Evolutionary conservation across 208 protist genomes (phyloP), one percentile per base, ranked within the genome.

Genomic region (Naegleria lovaniensis): DNA sequence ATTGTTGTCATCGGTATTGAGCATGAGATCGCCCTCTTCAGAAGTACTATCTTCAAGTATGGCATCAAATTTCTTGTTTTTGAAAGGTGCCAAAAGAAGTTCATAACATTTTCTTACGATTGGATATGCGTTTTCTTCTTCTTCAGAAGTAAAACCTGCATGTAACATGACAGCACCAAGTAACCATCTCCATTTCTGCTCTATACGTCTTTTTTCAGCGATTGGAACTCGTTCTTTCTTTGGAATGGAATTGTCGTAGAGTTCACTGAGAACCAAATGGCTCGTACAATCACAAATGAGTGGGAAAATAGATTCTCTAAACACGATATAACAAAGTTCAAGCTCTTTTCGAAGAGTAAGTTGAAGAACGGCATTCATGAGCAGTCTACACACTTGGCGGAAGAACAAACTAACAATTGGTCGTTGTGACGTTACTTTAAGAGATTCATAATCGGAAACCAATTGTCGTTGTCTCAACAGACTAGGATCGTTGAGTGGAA

Each of bases 171-270:
- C 43, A 1, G n/a, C 39, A 58, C 85, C 85, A 6, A 88, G 13
- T 58, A 88, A 58, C 85, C 85, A 88, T 88, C 85, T 88, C 85
- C 85, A 88, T 43, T 88, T 88, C n/a, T 48, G 41, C 36, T 88
- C 85, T 0, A 58, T 0, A 38, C 41, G 13, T 58, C 43, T 55
- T n/a, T 88, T 48, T 48, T 88, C 25, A 33, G 33, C 39, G 7
- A 58, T 25, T 22, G 41, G 39, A 58, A 58, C 55, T 33, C 43
- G 19, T n/a, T 79, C 25, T 79, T 79, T 79, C 29, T 79, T 79
- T 29, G 67, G 67, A 58, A 39, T 58, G 5, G 51, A 38, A 39
- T 0, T 11, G 6, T 39, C 33, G 38, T 88, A 88, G n/a, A 88
- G 39, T n/a, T 48, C 39, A 36, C 0, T 58, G 5, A 88, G 4